phyloP scores from a whole-genome alignment of 2,329 filamentous ascomycete genomes.

The Diaporthe sp. region DNA sequence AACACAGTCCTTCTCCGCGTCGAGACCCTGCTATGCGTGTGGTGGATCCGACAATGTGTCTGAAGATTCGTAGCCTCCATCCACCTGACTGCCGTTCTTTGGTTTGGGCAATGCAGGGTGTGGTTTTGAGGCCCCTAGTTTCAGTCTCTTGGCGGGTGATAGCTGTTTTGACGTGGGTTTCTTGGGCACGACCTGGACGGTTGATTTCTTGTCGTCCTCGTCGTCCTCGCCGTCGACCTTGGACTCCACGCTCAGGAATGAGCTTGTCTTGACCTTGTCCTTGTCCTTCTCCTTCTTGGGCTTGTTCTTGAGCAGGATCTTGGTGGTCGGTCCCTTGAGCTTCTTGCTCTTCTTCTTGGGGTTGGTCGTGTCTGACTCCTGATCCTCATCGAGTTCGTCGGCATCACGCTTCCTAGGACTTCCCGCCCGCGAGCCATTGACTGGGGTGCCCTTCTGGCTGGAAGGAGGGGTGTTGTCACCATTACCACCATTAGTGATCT shows the following conservation, averaged over 20 bases:
- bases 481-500: conserved; percentile 66
- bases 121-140: conserved; percentile 55
- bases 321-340: conserved; percentile 57
- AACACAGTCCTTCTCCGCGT: neutral
- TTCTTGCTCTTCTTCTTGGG: conserved; percentile 70
- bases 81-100: conserved; percentile 60
- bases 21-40: conserved; percentile 25
- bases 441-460: conserved; percentile 71
- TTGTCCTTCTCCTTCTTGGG: conserved; percentile 59
- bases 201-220: conserved; percentile 49
- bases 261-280: conserved; percentile 60
- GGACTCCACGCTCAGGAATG: conserved; percentile 61
- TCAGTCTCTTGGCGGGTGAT: conserved; percentile 58
- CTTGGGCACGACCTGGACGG: conserved; percentile 54
- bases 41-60: conserved; percentile 67
- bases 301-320: conserved; percentile 67
- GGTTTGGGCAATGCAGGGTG: conserved; percentile 59
- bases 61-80: conserved; percentile 66
- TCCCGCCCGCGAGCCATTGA: conserved; percentile 61
- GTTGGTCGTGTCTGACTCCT: conserved; percentile 59
- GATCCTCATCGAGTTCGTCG: conserved; percentile 64
- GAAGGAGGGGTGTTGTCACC: conserved; percentile 69
- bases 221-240: conserved; percentile 50
- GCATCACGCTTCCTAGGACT: conserved; percentile 68
- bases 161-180: conserved; percentile 53